phyloP scores from a whole-genome alignment of 305 asterid species.

The Coffea humblotiana region DNA sequence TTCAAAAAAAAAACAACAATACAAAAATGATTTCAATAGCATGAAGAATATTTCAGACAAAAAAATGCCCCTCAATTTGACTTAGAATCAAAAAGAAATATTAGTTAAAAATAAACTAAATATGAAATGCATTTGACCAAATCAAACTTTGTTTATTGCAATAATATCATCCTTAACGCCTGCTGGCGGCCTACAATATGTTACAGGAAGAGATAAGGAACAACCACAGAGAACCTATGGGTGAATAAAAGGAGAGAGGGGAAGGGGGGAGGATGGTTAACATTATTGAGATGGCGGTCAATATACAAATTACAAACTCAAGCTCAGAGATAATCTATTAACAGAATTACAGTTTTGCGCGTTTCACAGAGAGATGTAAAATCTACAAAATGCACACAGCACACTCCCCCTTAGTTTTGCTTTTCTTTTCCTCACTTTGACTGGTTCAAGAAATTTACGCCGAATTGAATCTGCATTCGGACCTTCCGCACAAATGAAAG shows the following conservation, averaged over 20 bases:
- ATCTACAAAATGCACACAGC: conserved; percentile 24
- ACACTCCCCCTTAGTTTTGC: background rate
- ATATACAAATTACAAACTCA: conserved; percentile 13
- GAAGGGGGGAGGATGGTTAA: background rate
- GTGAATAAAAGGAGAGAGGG: background rate
- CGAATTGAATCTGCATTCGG: background rate
- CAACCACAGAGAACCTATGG: background rate
- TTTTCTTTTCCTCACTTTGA: conserved; percentile 8
- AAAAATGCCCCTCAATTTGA: too few relatives aligned
- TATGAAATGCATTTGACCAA: too few relatives aligned
- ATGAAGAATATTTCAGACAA: too few relatives aligned
- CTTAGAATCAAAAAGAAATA: too few relatives aligned
- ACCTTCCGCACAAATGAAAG: conserved; percentile 12
- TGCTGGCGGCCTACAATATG: background rate
- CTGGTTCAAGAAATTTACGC: conserved; percentile 3
- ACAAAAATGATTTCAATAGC: too few relatives aligned
- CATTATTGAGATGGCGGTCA: background rate
- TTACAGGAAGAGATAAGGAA: background rate
- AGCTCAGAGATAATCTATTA: conserved; percentile 29
- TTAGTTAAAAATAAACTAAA: too few relatives aligned
- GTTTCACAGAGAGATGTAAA: conserved; percentile 15
- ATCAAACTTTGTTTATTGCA: background rate
- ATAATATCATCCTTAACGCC: background rate
- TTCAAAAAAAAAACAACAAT: too few relatives aligned
- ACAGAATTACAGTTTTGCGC: conserved; percentile 31